Base-by-base conservation (phyloP, 2,329 filamentous ascomycete genomes). In the Penicillium sp. region DNA sequence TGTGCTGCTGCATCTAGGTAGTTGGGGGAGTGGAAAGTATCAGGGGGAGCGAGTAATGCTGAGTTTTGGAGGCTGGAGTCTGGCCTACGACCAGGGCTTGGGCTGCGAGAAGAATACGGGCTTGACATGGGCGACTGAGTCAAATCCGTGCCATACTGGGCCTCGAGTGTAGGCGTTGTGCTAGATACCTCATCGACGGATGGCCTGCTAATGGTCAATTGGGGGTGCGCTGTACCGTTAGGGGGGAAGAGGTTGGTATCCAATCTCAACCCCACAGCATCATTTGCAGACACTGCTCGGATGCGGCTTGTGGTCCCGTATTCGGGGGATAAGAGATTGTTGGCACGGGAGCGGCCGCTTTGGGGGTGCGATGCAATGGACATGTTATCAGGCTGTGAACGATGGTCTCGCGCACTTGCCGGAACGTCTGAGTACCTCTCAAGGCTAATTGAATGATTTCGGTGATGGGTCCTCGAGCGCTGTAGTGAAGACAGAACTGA, bases 401-500 rank as follows among this genome's bases (percentile, higher is more conserved):
- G 79, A 78, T 31, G 29, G 11, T 76, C 60, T 31, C 29, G 29
- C 80, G 50, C n/a, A 30, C 31, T 56, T 72, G 78, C n/a, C 78
- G 49, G 82, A 64, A 89, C 86, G 64, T 91, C 88, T 0, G 90
- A 91, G 71, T 90, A 90, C 69, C 89, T 87, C 63, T 90, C 85
- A 26, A 88, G 78, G 66, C 88, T 84, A 64, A 96, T 88, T 2
- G 88, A 86, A 48, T 88, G 86, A 19, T 90, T 65, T 29, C 63
- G 85, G 69, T 89, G 88, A 29, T 91, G 86, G 66, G 92, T 95
- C 71, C 91, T 87, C 60, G 92, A 91, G 66, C 89, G 91, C 70
- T 96, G 89, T 60, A 99, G 79, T 3, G 93, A 93, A n/a, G 91
- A 90, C 50, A 99, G 81, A 3, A 97, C 90, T 2, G 94, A 94